phyloP scores from a whole-genome alignment of 331 rosid species.

The Rhamnella rubrinervis region DNA sequence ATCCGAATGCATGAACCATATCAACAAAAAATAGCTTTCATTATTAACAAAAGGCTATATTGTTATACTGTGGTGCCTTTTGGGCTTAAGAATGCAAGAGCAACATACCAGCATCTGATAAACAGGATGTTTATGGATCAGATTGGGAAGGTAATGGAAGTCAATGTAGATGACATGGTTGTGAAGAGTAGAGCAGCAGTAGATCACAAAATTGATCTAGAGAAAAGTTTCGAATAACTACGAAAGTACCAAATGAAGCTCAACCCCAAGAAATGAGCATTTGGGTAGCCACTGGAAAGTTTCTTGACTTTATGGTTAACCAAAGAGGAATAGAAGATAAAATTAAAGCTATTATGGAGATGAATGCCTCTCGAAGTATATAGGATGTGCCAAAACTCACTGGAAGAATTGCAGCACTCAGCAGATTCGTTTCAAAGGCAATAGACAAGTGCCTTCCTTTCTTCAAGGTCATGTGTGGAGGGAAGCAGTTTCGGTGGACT shows the following conservation, averaged over 20 bases:
- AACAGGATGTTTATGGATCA: not conserved
- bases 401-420: not conserved
- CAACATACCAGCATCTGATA: not conserved
- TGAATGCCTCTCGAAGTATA: not conserved
- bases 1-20: not conserved
- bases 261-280: not conserved
- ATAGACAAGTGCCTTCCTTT: not conserved
- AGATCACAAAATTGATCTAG: not conserved
- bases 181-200: accelerated
- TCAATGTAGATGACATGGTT: not conserved
- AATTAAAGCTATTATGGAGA: not conserved
- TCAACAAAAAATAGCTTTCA: not conserved
- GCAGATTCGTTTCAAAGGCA: not conserved
- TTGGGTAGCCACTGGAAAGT: not conserved
- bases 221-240: not conserved
- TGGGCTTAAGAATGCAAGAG: not conserved
- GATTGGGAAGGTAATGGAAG: not conserved
- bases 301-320: not conserved
- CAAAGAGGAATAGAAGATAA: not conserved
- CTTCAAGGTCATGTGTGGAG: too few relatives aligned
- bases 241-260: not conserved
- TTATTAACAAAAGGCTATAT: not conserved
- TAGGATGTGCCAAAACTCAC: not conserved
- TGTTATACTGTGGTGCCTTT: not conserved
- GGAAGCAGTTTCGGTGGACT: too few relatives aligned